Base-by-base conservation (phyloP, 1,284 basidiomycete genomes). In the Leccinum solheimii region DNA sequence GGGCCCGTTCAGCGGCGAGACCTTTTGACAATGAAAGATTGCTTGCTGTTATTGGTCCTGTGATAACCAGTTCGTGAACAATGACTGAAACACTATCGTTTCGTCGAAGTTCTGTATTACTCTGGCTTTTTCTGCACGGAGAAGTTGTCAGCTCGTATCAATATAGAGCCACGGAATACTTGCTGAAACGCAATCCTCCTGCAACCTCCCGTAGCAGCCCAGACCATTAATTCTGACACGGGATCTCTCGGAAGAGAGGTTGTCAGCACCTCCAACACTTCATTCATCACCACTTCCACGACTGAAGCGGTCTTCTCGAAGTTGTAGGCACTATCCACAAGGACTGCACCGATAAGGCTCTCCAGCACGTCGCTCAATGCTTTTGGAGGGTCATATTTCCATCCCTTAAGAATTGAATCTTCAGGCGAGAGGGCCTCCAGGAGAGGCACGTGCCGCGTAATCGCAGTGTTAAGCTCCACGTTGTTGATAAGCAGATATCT, bases 301-400 rank as follows among this genome's bases (percentile, higher is more conserved):
- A 94, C 78, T 3, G 78, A 78, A 16, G 82, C 81, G 1, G 85
- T 84, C 57, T 79, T 83, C 53, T 88, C 86, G 61, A 91, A 86
- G 67, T 92, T 77, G 68, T 88, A 94, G 13, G 82, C 84, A 9
- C 85, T 85, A 76, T 97, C 95, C 54, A 95, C 82, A 30, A 95
- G 82, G 23, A 97, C 81, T 0, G 92, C 93, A 1, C 92, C 95
- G 19, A 96, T 78, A 3, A 96, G 75, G 57, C 91, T 90, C 76
- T 97, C 95, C 59, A 95, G 80, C 4, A 88, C 82, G 69, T 92
- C 90, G 61, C 86, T 87, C 49, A 92, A 75, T 16, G 84, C 88
- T 73, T 94, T 95, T 0, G 93, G 92, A 13, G 92, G 91, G 66
- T 92, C 88, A 65, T 87, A 89, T 66, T 86, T 85, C 91, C 92